Conservation (phyloP, 2,329 filamentous ascomycete genomes). For the Parastagonospora avenae region DNA sequence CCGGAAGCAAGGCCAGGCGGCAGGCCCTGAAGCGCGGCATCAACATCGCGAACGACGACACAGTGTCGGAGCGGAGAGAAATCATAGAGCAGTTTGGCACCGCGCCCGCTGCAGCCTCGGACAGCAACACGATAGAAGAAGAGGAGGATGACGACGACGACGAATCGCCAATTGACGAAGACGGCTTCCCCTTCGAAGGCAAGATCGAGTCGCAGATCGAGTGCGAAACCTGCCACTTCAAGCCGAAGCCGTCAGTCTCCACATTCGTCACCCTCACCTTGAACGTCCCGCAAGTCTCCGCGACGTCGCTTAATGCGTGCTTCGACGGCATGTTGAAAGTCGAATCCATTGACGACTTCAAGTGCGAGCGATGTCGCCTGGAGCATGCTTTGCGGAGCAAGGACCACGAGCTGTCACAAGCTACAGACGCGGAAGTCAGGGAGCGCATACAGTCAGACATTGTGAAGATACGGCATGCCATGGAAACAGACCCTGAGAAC, state of each 20-base stretch:
- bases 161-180: constrained; percentile 52
- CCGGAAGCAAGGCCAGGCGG: constrained; percentile 73
- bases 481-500: constrained; percentile 81
- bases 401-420: constrained; percentile 61
- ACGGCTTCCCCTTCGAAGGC: constrained; percentile 90
- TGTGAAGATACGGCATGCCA: constrained; percentile 67
- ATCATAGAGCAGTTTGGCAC: constrained; percentile 32
- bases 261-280: constrained; percentile 92
- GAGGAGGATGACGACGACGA: constrained; percentile 35
- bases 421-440: constrained; percentile 44
- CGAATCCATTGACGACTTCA: constrained; percentile 96
- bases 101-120: constrained; percentile 21
- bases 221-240: constrained; percentile 87
- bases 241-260: constrained; percentile 80
- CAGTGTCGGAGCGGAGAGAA: constrained; percentile 24
- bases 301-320: constrained; percentile 82
- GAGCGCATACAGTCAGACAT: constrained; percentile 63
- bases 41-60: constrained; percentile 22
- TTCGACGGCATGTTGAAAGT: constrained; percentile 95
- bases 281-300: constrained; percentile 80
- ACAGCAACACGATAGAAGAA: constrained; percentile 35
- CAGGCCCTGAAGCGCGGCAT: constrained; percentile 52
- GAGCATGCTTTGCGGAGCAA: constrained; percentile 74
- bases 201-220: constrained; percentile 93
- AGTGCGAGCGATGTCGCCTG: constrained; percentile 91